These are phyloP conservation scores for Tulasnella sp. DNA, from an alignment of 768 basidiomycete species.

Conservation along the genomic window DNA sequence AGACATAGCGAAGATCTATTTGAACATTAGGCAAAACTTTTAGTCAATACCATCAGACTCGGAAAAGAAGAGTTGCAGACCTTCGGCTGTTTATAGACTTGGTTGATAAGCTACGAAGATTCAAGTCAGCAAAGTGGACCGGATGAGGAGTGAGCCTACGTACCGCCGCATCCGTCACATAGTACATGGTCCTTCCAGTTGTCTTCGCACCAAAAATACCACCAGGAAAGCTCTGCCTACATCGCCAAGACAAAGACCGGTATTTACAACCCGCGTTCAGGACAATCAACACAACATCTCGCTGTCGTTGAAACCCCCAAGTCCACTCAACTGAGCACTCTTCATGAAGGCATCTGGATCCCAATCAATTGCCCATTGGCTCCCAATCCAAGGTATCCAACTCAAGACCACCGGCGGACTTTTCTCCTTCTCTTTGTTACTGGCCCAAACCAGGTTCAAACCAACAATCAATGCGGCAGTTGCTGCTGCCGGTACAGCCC, in stretches of 20 bases:
- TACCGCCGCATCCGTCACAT: not conserved
- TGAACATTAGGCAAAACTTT: too few relatives aligned
- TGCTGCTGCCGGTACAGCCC: conserved; percentile 5
- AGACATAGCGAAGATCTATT: not conserved
- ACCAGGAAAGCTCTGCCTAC: not conserved
- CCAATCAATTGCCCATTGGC: not conserved
- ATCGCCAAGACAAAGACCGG: not conserved
- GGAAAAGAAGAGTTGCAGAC: not conserved
- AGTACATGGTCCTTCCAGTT: not conserved
- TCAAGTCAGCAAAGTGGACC: too few relatives aligned
- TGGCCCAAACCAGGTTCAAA: not conserved
- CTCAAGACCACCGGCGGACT: conserved; percentile 6
- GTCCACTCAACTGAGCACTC: conserved; percentile 5
- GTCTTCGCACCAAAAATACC: conserved; percentile 1
- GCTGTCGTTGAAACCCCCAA: not conserved
- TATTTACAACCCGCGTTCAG: not conserved
- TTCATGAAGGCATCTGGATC: conserved; percentile 5
- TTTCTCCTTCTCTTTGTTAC: not conserved
- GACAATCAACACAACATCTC: not conserved
- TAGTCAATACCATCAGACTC: not conserved
- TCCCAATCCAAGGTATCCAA: conserved; percentile 8
- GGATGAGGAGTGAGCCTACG: not conserved
- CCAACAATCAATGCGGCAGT: not conserved
- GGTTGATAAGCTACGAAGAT: not conserved
- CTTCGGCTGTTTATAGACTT: conserved; percentile 14